Base-by-base conservation (phyloP, 2,329 filamentous ascomycete genomes). In the Pseudohalonectria lignicola region DNA sequence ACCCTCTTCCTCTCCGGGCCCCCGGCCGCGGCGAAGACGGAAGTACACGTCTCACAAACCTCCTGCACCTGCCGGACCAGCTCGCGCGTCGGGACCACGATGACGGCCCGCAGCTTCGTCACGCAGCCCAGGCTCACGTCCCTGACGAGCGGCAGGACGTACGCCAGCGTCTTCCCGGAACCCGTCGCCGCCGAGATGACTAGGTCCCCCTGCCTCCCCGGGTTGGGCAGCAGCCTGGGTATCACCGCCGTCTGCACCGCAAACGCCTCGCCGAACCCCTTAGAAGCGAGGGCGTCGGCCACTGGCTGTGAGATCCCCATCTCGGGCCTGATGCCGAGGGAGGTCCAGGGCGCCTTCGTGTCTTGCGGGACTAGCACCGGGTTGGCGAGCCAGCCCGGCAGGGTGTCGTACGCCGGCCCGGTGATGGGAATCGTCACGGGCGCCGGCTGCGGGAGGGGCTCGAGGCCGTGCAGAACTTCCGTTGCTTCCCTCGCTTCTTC, bases 121-220 rank as follows among this genome's bases (percentile, higher is more conserved):
- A 77, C 69, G 17, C 63, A 62, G 12, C 72, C 71, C 23, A 73
- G 66, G 46, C 81, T 79, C 35, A 98, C 64, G 36, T 82, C 79
- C 33, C 86, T 76, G 4, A 94, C 72, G 41, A 98, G 77, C 0
- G 92, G 92, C 3, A 98, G 64, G 1, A 90, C 76, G 52, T 98
- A 98, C 1, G 90, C 83, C 13, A 98, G 60, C 0, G 92, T 98
- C 56, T 98, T 98, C 40, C 92, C 92, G 1, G 92, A 96, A 8
- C 92, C 92, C 0, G 92, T 98, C 1, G 90, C 84, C 0, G 93
- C 92, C 7, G 87, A 92, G 3, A 98, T 80, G 32, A 94, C 81
- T 4, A 98, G 60, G 55, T 98, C 92, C 5, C 86, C 83, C 2
- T 73, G 62, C 26, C 77, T 70, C 26, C 72, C 66, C 31, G 72